phyloP scores from a whole-genome alignment of 129 eudicot species.

The Flaveria bidentis region DNA sequence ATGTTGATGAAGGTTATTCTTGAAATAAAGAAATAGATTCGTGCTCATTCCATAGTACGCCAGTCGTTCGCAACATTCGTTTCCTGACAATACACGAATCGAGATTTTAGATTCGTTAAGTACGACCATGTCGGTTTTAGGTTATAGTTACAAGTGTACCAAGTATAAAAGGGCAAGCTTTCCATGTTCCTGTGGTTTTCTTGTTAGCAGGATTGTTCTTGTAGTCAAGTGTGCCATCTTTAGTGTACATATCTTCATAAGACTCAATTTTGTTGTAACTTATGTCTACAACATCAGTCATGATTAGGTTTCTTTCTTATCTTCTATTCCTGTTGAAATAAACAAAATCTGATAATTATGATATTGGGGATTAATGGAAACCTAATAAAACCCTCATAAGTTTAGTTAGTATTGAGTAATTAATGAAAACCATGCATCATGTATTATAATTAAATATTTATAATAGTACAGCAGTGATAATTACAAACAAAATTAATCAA shows the following conservation, averaged over 20 bases:
- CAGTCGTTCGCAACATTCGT: conserved; percentile 77
- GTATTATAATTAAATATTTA: too few relatives aligned
- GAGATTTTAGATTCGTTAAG: not conserved
- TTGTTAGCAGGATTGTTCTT: conserved; percentile 61
- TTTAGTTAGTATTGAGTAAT: not conserved
- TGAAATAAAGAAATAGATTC: conserved; percentile 68
- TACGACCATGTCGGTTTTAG: not conserved
- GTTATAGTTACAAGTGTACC: conserved; percentile 36
- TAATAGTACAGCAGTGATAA: too few relatives aligned
- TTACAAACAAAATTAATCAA: too few relatives aligned
- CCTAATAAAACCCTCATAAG: not conserved
- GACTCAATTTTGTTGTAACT: conserved; percentile 26
- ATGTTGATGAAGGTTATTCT: conserved; percentile 51
- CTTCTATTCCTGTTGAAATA: not conserved
- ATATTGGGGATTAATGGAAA: not conserved
- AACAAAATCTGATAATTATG: not conserved
- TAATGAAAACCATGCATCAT: too few relatives aligned
- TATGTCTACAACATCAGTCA: conserved; percentile 22
- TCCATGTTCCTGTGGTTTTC: conserved; percentile 83
- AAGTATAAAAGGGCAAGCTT: conserved; percentile 86
- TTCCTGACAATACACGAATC: conserved; percentile 45
- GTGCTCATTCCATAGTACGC: conserved; percentile 83
- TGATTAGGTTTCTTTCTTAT: conserved; percentile 17
- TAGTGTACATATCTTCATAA: conserved; percentile 49
- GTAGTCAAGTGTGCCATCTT: conserved; percentile 72